Evolutionary conservation across 208 protist genomes (phyloP), one percentile per base, ranked within the genome.

Genomic region (Entamoeba invadens): DNA sequence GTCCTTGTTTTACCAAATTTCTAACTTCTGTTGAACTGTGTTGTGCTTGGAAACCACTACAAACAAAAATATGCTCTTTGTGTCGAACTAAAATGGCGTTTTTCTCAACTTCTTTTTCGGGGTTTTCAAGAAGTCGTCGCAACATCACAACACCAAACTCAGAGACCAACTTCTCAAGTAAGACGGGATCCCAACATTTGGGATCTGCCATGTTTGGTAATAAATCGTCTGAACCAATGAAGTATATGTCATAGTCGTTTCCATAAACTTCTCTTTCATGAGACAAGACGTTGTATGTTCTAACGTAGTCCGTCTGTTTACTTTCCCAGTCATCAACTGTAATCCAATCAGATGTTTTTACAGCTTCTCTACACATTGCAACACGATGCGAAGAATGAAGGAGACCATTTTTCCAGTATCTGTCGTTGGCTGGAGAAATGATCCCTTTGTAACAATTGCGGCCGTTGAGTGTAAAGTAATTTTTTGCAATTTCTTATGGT

Each of bases 331-430:
- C 92, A 93, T 93, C 38, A 47, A 93, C 92, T 45, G 45, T 44
- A 6, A 93, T 93, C 92, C 92, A 93, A 93, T 93, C 45, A 8
- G 92, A 93, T 42, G 47, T 46, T 46, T 44, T 44, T 87, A 93
- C 92, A 21, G 92, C 92, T 57, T 46, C 31, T 57, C 50, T 12
- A 77, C 92, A 93, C 92, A 93, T 93, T 44, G 4, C 35, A 57
- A 93, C 35, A 25, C 92, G 31, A 18, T 46, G 38, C 10, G 14
- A 44, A 44, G 38, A 42, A 44, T 12, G 31, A 45, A 91, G 38
- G 25, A 91, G 38, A 44, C 77, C 77, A 6, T 42, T 42, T 91
- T 91, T 91, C 31, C 38, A 45, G 45, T 91, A 91, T 16, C 16
- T 6, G 16, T 91, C 77, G 45, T 91, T 91, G 0, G 50, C 42